Percentiles rank a stretch among this genome's conserved stretches.
Evolutionary conservation across 2,329 filamentous ascomycete species (phyloP).

Genomic region (Gaeumannomyces tritici): DNA sequence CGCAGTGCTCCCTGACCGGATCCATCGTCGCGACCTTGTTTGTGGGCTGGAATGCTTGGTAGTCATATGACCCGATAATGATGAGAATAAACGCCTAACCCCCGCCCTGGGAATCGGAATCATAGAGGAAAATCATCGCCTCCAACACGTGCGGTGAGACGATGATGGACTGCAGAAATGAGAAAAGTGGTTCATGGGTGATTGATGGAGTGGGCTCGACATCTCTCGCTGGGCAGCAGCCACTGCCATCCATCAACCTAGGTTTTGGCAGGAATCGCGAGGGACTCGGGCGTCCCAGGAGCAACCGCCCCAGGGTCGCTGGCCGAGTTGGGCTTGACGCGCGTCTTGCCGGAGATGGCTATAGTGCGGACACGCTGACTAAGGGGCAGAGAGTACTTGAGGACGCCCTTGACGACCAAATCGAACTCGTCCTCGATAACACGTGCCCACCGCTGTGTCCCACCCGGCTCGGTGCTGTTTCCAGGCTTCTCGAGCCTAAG

Average conservation of each 20-base stretch:
- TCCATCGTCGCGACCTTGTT: background rate
- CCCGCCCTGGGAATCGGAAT: background rate
- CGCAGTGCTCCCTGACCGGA: background rate
- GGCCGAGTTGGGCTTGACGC: slow-evolving; percentile 53
- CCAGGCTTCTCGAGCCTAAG: slow-evolving; percentile 75
- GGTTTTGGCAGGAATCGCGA: background rate
- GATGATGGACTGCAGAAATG: background rate
- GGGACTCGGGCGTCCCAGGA: slow-evolving; percentile 18
- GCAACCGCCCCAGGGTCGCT: slow-evolving; percentile 33
- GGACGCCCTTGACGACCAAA: slow-evolving; percentile 79
- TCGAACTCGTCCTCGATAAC: slow-evolving; percentile 90
- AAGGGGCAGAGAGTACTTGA: slow-evolving; percentile 68
- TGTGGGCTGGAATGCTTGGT: background rate
- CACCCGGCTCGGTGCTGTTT: slow-evolving; percentile 72
- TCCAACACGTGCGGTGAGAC: background rate
- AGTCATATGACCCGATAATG: background rate
- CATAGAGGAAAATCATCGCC: background rate
- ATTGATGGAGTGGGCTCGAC: background rate
- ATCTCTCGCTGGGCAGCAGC: too few species aligned
- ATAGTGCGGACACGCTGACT: slow-evolving; percentile 51
- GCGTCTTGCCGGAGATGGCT: slow-evolving; percentile 48
- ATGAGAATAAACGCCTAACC: background rate
- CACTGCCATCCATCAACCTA: background rate
- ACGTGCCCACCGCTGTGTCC: slow-evolving; percentile 78
- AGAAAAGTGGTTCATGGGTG: background rate